Conservation (phyloP, 2,329 filamentous ascomycete genomes). For the Trichoderma brevicompactum region DNA sequence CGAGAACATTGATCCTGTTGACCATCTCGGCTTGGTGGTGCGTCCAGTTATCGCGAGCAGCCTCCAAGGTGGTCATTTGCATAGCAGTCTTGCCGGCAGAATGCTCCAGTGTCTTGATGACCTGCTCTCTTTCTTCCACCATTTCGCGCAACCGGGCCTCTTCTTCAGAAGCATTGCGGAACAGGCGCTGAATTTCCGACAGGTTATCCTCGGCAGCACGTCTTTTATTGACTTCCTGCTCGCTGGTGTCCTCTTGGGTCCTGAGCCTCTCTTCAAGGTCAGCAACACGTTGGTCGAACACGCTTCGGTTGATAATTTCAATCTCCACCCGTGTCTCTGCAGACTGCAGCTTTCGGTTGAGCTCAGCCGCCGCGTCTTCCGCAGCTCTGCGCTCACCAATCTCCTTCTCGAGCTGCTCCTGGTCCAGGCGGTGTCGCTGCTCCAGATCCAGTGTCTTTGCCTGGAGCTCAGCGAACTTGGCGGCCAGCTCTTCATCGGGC, state of each 20-base stretch:
- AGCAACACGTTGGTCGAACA: constrained; percentile 63
- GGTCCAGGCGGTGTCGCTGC: constrained; percentile 55
- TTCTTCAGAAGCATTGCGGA: constrained; percentile 73
- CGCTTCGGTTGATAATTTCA: constrained; percentile 64
- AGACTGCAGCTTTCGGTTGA: constrained; percentile 58
- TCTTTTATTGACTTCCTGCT: constrained; percentile 66
- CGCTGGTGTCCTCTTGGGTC: constrained; percentile 64
- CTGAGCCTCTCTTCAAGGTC: constrained; percentile 72
- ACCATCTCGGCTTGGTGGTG: constrained; percentile 60
- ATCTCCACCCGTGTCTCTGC: constrained; percentile 64
- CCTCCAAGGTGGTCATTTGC: constrained; percentile 69
- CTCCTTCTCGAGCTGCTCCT: constrained; percentile 55
- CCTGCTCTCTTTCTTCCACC: constrained; percentile 71
- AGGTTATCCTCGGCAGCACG: constrained; percentile 73
- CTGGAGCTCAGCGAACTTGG: constrained; percentile 63
- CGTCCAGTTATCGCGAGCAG: constrained; percentile 63
- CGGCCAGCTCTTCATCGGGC: constrained; percentile 56
- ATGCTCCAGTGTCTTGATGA: constrained; percentile 64
- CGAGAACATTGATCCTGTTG: constrained; percentile 57
- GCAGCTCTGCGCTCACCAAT: constrained; percentile 53
- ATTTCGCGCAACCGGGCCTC: constrained; percentile 69
- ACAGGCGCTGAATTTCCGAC: constrained; percentile 71
- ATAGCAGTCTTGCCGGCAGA: constrained; percentile 58
- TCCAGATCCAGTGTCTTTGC: constrained; percentile 64
- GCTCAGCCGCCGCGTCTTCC: constrained; percentile 58